Evolutionary conservation across 345 rosid species (phyloP), one percentile per base, ranked within the genome.

Genomic region (Jatropha curcas): DNA sequence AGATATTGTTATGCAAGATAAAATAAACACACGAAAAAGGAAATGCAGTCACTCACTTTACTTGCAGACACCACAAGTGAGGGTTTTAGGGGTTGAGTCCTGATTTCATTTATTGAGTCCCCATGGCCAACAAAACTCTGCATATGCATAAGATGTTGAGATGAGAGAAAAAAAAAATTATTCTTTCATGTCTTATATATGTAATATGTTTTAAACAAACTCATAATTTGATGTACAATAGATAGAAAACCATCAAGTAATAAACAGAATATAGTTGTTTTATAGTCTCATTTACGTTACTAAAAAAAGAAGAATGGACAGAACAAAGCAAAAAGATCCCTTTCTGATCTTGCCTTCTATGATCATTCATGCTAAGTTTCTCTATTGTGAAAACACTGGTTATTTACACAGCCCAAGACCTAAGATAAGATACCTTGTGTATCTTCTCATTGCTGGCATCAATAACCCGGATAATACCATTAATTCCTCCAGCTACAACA

Each of bases 121-220:
- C 98, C 97, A 67, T 94, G 98, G 64, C 98, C 98, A 71, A 94
- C 98, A 80, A 92, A 92, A 80, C 98, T 94, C 98, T 92, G 85
- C 80, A 74, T 34, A 73, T 58, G 34, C 48, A 34, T 16, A 72
- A 22, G 43, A 66, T 7, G 28, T 14, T 59, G 30, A 65, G 62
- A 74, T 31, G 39, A 48, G 24, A 34, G 22, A 37, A 25, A 4
- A 30, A 25, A 60, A 41, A 13, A 39, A 16, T 39, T 30, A 7
- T 22, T 13, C 4, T 25, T 64, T 43, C 7, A 24, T 63, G 19
- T 37, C 48, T 62, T 39, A 19, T 62, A 9, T 3, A n/a, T 14
- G 0, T 25, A 11, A 4, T 57, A 10, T 28, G 28, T 57, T 57
- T 27, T 57, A 5, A 46, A 4, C 19, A 46, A 19, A 0, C 51